A percentile compares a stretch with the other conserved stretches of the same genome.
phyloP scores from a whole-genome alignment of 768 basidiomycete genomes.

The Coprinellus aureogranulatus region DNA sequence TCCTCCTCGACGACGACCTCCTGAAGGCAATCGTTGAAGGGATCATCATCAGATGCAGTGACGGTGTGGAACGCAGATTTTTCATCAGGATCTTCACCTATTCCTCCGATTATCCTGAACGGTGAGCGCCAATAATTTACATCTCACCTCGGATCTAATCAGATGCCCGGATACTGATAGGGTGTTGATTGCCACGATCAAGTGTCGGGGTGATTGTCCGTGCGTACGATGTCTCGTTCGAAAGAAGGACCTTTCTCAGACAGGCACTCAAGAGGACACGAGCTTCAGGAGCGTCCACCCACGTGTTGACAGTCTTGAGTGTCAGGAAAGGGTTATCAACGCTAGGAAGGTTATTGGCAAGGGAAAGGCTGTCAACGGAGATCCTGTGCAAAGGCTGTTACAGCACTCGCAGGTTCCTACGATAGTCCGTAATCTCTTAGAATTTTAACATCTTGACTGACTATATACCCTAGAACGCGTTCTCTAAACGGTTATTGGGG shows the following conservation, averaged over 20 bases:
- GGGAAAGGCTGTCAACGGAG: not conserved
- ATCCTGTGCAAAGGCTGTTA: not conserved
- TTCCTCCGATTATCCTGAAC: slow-evolving; percentile 9
- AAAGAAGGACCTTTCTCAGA: too few species aligned
- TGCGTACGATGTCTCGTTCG: too few species aligned
- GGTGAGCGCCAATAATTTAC: too few species aligned
- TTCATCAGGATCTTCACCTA: slow-evolving; percentile 7
- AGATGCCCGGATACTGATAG: too few species aligned
- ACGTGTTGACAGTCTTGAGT: not conserved
- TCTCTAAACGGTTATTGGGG: slow-evolving; percentile 18
- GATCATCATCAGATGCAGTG: slow-evolving; percentile 1
- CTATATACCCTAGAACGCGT: slow-evolving; percentile 29
- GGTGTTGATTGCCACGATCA: too few species aligned
- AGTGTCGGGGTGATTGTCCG: too few species aligned
- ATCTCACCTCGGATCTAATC: too few species aligned
- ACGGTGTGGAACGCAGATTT: not conserved
- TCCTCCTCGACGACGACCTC: slow-evolving; percentile 3
- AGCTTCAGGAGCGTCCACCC: too few species aligned
- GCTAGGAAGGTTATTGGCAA: not conserved
- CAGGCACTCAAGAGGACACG: too few species aligned
- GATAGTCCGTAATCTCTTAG: too few species aligned
- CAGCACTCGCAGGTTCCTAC: too few species aligned
- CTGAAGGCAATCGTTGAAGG: not conserved
- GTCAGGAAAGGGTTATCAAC: not conserved
- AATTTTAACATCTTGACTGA: too few species aligned